These are phyloP conservation scores for Monosporascus ibericus DNA, from an alignment of 2,329 filamentous ascomycete genomes.

Conservation along the genomic window DNA sequence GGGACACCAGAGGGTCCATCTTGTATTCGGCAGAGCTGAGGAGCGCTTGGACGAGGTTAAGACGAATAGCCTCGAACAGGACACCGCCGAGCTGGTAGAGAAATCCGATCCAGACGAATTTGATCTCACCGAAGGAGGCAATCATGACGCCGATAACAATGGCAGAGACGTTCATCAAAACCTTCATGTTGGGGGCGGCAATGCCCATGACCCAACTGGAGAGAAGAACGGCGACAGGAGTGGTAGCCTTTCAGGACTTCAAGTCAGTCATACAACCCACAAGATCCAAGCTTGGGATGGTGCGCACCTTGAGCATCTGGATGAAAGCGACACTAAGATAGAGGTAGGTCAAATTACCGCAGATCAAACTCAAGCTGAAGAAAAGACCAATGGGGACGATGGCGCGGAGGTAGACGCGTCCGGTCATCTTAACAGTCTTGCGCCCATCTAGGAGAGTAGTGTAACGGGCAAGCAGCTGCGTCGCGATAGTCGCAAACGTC, in stretches of 20 bases:
- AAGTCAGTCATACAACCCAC: constrained; percentile 5
- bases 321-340: constrained; percentile 96
- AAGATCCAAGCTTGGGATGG: background rate
- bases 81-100: constrained; percentile 74
- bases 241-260: constrained; percentile 62
- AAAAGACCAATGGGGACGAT: constrained; percentile 94
- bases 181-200: constrained; percentile 75
- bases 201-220: constrained; percentile 85
- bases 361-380: constrained; percentile 94
- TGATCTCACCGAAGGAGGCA: constrained; percentile 91
- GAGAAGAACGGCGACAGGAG: constrained; percentile 85
- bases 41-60: constrained; percentile 79
- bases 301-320: constrained; percentile 88
- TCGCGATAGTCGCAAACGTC: constrained; percentile 87
- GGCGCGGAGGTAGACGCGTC: constrained; percentile 83
- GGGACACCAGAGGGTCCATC: constrained; percentile 84
- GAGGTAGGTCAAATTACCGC: constrained; percentile 90
- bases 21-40: constrained; percentile 81
- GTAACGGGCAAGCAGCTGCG: constrained; percentile 85
- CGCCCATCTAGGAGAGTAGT: constrained; percentile 87
- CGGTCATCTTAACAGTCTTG: constrained; percentile 96
- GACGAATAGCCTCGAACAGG: constrained; percentile 73
- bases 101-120: constrained; percentile 78
- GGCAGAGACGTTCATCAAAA: constrained; percentile 85
- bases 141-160: constrained; percentile 95